Evolutionary conservation across 352 stramenopile genomes (phyloP), one percentile per base, ranked within the genome.

Genomic region (Pythium brassicae): DNA sequence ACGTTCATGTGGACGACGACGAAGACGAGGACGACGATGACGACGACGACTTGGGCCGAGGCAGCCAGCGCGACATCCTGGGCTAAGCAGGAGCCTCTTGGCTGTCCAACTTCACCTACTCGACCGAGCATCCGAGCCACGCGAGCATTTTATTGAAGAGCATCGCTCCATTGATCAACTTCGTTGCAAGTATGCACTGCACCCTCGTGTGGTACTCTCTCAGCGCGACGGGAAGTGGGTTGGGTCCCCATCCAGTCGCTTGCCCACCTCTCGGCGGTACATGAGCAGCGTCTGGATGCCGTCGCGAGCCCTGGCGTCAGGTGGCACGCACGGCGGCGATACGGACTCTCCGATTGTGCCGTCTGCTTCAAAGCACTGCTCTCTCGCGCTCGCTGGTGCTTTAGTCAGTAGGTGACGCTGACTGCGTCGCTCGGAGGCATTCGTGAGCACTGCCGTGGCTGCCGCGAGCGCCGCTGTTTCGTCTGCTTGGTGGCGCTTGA

Each of bases 211-310:
- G 14, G 32, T 37, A 23, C 47, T 20, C 32, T 9, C 32, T 26
- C 12, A 54, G 11, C 45, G 49, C 6, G 49, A 45, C 8, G 26
- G 25, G 22, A 65, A 58, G 20, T 74, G 69, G 14, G 67, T 51
- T 6, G 69, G 55, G 42, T 76, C 66, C 9, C 53, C 50, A 44
- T 66, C 65, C 10, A 81, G 63, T 46, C 74, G 72, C 49, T 82
- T 86, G 46, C 83, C 76, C 26, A 89, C 76, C 55, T 89, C 78
- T 46, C 68, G 69, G 37, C 78, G 68, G 43, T 87, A 89, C 55
- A 82, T 79, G 20, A 89, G 59, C 49, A 89, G 50, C 37, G 68
- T 70, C 44, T 89, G 76, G 59, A 87, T 82, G 14, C 63, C 72
- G 20, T 89, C 78, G 49, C 61, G 68, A 5, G 56, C 69, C 55